These are phyloP conservation scores for Neospora caninum DNA, from an alignment of 169 alveolate genomes.

Conservation along the genomic window DNA sequence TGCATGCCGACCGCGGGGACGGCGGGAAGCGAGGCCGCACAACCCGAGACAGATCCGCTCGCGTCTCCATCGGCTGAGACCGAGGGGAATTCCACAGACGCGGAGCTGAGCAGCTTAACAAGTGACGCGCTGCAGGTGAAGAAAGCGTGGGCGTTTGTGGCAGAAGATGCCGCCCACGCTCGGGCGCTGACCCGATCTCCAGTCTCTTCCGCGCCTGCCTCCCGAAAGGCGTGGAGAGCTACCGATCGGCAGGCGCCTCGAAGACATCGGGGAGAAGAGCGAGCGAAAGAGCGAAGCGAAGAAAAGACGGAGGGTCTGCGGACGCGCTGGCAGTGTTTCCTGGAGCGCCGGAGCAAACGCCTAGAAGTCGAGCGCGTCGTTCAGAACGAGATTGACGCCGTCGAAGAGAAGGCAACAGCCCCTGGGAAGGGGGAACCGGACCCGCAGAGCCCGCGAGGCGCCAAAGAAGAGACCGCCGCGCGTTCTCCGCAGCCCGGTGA, in stretches of 20 bases:
- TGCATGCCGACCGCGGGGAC: background rate
- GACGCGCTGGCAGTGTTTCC: conserved; percentile 14
- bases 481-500: background rate
- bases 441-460: background rate
- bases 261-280: background rate
- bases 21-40: background rate
- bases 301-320: background rate
- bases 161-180: background rate
- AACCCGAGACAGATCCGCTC: background rate
- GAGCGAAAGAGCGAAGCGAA: conserved; percentile 3
- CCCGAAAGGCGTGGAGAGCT: background rate
- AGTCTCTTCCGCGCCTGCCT: background rate
- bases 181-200: background rate
- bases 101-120: background rate
- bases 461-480: background rate
- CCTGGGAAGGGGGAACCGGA: background rate
- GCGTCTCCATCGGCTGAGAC: background rate
- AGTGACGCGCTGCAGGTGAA: conserved; percentile 7
- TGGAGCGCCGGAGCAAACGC: background rate
- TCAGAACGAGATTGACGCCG: background rate
- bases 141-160: conserved; percentile 19
- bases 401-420: background rate
- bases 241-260: background rate
- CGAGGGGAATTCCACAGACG: background rate
- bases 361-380: background rate